Percentiles rank a stretch among this genome's conserved stretches.
Evolutionary conservation across 2,329 filamentous ascomycete species (phyloP).

Genomic region (Botrytis fragariae): DNA sequence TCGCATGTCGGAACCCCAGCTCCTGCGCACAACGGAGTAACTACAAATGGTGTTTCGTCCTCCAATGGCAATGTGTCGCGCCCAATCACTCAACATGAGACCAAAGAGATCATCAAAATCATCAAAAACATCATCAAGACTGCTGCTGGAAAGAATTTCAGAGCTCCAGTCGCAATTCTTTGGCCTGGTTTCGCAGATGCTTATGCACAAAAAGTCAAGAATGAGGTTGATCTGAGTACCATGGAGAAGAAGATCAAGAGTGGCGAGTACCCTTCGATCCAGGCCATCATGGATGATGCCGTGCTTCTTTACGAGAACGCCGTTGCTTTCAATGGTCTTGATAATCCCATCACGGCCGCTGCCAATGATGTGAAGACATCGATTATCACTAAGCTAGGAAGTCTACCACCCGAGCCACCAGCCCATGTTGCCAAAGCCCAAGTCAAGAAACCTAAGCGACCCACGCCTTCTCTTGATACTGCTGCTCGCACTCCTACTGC

Average conservation of each 20-base stretch:
- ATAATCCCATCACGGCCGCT: conserved; percentile 66
- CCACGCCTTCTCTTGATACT: conserved; percentile 45
- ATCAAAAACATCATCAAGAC: conserved; percentile 81
- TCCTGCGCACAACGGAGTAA: conserved; percentile 2
- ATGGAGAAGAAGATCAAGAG: conserved; percentile 79
- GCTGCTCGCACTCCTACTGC: conserved; percentile 38
- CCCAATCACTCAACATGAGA: conserved; percentile 56
- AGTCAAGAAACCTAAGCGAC: conserved; percentile 60
- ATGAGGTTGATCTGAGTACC: conserved; percentile 79
- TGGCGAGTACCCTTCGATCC: conserved; percentile 62
- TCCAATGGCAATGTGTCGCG: conserved; percentile 14
- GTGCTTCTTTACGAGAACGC: conserved; percentile 77
- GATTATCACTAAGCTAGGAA: conserved; percentile 54
- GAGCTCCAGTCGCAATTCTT: conserved; percentile 71
- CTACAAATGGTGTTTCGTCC: conserved; percentile 29
- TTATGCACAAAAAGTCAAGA: conserved; percentile 64
- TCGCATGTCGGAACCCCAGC: conserved; percentile 30
- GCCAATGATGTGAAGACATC: conserved; percentile 57
- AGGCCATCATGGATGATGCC: conserved; percentile 72
- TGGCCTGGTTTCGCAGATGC: conserved; percentile 75
- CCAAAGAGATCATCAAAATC: conserved; percentile 61
- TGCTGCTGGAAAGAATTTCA: conserved; percentile 73
- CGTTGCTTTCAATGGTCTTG: conserved; percentile 74
- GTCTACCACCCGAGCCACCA: conserved; percentile 45
- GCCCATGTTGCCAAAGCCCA: conserved; percentile 46